Evolutionary conservation across 73 alveolate species (phyloP), one percentile per base, ranked within the genome.

Genomic region (Diophrys sp.): DNA sequence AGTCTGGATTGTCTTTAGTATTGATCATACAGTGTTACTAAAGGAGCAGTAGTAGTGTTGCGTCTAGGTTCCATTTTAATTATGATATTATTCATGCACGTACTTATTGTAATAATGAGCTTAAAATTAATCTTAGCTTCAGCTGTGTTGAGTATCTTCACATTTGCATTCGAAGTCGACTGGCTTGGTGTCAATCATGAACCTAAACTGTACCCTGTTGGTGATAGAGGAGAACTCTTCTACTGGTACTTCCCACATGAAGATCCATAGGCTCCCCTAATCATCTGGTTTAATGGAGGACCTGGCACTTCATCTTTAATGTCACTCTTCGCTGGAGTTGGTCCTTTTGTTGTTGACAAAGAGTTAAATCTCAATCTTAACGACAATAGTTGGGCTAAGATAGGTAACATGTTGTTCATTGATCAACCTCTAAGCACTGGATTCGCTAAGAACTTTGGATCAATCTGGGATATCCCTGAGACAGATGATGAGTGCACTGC

Each of bases 301-400:
- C 93, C 92, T 1, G 96, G 96, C 33, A 83, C 93, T 78, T 79
- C 93, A 23, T 89, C 96, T 24, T 83, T 78, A 79, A 30, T 85
- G 73, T 91, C 91, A 53, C 76, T 89, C 72, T 89, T 89, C 70
- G 79, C 80, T 2, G 96, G 85, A 76, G 85, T 83, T 54, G 96
- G 96, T 11, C 96, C 96, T 5, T 89, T 81, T 74, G 31, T 23
- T n/a, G 54, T 82, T 23, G 31, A 81, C 30, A 91, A 90, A 28
- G 80, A 73, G 57, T 67, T 67, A 31, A 69, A 75, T 8, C 5
- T 71, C 29, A 71, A 56, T 1, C 26, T 44, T 1, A 82, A 82
- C 53, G 28, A 54, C 27, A 28, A 82, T 34, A 56, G 84, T 1
- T 82, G 90, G 90, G 74, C 75, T 78, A 33, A 74, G 18, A 23